Percentiles rank a stretch among this genome's conserved stretches.
Evolutionary conservation across 2,329 filamentous ascomycete genomes (phyloP).

Genomic region (Blastomyces parvus): DNA sequence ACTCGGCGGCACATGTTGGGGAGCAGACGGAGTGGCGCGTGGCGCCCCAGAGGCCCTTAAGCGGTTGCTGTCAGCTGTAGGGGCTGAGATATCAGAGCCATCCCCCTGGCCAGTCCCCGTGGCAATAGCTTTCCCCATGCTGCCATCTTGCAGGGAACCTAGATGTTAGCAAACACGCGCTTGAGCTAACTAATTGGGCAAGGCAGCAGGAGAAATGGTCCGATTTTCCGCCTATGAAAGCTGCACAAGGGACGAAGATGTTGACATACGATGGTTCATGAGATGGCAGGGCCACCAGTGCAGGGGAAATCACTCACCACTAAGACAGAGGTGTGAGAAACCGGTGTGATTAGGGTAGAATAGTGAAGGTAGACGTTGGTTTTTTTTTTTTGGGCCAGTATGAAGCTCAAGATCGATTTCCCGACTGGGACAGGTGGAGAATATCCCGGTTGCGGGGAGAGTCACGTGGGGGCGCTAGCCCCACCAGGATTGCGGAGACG

Average conservation of each 20-base stretch:
- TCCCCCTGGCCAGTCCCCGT: conserved; percentile 8
- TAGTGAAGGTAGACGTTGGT: background rate
- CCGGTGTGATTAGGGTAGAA: background rate
- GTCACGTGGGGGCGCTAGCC: conserved; percentile 10
- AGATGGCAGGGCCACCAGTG: background rate
- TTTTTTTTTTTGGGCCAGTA: conserved; percentile 6
- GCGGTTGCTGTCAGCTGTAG: background rate
- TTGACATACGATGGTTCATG: background rate
- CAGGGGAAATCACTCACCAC: conserved; percentile 3
- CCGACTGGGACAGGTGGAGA: conserved; percentile 12
- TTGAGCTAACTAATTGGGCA: background rate
- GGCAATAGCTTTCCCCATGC: conserved; percentile 21
- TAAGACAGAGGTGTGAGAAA: background rate
- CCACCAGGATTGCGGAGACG: background rate
- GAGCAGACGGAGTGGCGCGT: conserved; percentile 3
- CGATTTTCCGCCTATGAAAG: background rate
- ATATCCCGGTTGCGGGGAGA: background rate
- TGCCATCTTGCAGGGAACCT: conserved; percentile 19
- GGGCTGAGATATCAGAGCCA: background rate
- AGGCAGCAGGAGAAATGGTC: background rate
- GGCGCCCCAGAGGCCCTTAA: background rate
- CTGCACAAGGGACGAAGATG: background rate
- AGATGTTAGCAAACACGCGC: conserved; percentile 4
- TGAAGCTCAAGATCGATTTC: conserved; percentile 13
- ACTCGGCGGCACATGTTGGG: background rate